Evolutionary conservation across 257 asterid species (phyloP).

Genomic region (Agastache rugosa): DNA sequence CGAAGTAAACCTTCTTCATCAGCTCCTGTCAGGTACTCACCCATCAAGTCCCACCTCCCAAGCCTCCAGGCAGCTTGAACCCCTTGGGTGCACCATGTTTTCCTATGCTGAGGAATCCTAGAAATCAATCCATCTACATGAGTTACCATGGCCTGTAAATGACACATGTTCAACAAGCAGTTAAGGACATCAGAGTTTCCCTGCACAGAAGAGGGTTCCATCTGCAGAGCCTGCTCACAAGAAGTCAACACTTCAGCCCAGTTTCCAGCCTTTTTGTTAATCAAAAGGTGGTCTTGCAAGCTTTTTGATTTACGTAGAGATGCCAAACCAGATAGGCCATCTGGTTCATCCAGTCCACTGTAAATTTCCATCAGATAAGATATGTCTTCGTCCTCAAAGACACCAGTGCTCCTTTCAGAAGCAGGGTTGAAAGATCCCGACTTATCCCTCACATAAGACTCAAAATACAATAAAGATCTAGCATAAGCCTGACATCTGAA

Average conservation of each 20-base stretch:
- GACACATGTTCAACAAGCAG: slow-evolving; percentile 92
- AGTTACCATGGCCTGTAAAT: slow-evolving; percentile 92
- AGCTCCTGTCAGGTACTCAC: slow-evolving; percentile 83
- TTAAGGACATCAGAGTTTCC: slow-evolving; percentile 96
- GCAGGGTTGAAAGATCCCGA: slow-evolving; percentile 97
- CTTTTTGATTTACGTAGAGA: slow-evolving; percentile 82
- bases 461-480: slow-evolving; percentile 87
- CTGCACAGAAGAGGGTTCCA: slow-evolving; percentile 85
- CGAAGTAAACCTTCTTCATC: slow-evolving; percentile 82
- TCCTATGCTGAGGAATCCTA: slow-evolving; percentile 74
- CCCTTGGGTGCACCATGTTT: slow-evolving; percentile 99
- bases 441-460: slow-evolving; percentile 80
- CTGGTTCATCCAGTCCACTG: slow-evolving; percentile 94
- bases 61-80: slow-evolving; percentile 99
- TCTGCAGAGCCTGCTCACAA: slow-evolving; percentile 97
- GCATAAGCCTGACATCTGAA: slow-evolving; percentile 98
- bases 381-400: slow-evolving; percentile 88
- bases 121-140: slow-evolving; percentile 92
- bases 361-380: slow-evolving; percentile 89
- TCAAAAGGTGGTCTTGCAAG: slow-evolving; percentile 87
- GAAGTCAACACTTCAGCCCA: slow-evolving; percentile 98
- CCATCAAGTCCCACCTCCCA: slow-evolving; percentile 99
- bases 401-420: slow-evolving; percentile 70
- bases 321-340: slow-evolving; percentile 95
- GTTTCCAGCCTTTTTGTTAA: slow-evolving; percentile 90